Evolutionary conservation across 176 grass and related monocot genomes (phyloP), one percentile per base, ranked within the genome.

Genomic region (Triticum monococcum): DNA sequence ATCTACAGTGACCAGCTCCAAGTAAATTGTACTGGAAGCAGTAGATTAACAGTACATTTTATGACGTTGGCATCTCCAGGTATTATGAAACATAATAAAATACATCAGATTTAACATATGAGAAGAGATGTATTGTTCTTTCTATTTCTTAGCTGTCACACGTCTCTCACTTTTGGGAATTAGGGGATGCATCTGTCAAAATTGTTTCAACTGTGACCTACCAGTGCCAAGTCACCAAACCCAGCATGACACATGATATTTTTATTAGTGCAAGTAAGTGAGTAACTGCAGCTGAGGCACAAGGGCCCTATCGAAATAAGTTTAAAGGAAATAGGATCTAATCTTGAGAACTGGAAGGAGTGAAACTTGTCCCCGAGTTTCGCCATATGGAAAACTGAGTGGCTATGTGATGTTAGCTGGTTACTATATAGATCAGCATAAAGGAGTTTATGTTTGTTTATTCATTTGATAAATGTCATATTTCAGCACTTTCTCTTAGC

Each of bases 191-290:
- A 23, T 87, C 54, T 72, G 25, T 72, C 25, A 72, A 41, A 80
- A 45, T 62, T 79, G 24, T 43, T 72, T 86, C 65, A 71, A 70
- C 77, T 80, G 50, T 60, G 52, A 79, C 46, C 23, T 79, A 61
- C 20, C 46, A 68, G n/a, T 57, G 33, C 64, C 68, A 60, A 43
- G 63, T 40, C 81, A 75, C 32, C 22, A 30, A 30, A 75, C 72
- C 46, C 72, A 30, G 41, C 41, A 56, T 65, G 9, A n/a, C n/a
- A 77, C 12, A 40, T 76, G 17, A 77, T 52, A 68, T 52, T 68
- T 64, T 50, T 81, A 60, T 70, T 18, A 78, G 63, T 56, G 33
- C 36, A 45, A 79, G 46, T 69, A 79, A 17, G 16, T 57, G 63
- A 79, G 46, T 69, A 79, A 17, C 23, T 57, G 63, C n/a, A 22